Conservation (phyloP, 345 rosid genomes). For the Populus nigra region DNA sequence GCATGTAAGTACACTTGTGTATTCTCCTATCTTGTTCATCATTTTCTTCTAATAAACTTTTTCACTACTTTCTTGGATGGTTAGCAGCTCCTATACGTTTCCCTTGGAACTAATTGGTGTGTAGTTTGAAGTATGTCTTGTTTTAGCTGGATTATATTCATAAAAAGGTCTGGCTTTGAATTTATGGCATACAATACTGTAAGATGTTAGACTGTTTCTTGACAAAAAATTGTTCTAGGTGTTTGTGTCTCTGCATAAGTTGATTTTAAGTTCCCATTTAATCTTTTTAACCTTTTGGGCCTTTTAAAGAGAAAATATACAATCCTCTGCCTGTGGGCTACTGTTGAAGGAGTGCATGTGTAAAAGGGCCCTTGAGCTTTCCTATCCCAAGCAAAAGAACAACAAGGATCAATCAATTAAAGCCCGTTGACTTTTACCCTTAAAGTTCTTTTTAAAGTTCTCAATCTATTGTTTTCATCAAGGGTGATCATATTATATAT, state of each 20-base stretch:
- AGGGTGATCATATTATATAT: neutral
- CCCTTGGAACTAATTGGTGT: neutral
- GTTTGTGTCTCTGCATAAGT: neutral
- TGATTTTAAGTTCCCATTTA: neutral
- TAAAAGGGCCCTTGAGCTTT: neutral
- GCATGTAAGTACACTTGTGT: conserved; percentile 49
- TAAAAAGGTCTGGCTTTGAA: neutral
- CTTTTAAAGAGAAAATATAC: neutral
- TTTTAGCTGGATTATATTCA: neutral
- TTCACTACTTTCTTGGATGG: neutral
- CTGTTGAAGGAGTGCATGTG: neutral
- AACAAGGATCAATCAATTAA: neutral
- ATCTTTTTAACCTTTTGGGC: neutral
- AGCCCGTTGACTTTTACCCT: neutral
- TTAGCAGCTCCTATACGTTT: neutral
- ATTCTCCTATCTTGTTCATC: neutral
- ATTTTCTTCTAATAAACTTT: neutral
- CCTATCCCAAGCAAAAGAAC: neutral
- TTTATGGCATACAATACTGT: neutral
- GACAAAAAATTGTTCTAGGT: neutral
- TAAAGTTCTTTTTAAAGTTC: neutral
- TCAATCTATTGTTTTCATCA: neutral
- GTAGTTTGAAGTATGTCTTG: neutral
- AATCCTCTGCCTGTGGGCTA: neutral
- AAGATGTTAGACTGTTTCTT: neutral